Base-by-base conservation (phyloP, 495 filamentous ascomycete species). In the Podospora tetraspora region DNA sequence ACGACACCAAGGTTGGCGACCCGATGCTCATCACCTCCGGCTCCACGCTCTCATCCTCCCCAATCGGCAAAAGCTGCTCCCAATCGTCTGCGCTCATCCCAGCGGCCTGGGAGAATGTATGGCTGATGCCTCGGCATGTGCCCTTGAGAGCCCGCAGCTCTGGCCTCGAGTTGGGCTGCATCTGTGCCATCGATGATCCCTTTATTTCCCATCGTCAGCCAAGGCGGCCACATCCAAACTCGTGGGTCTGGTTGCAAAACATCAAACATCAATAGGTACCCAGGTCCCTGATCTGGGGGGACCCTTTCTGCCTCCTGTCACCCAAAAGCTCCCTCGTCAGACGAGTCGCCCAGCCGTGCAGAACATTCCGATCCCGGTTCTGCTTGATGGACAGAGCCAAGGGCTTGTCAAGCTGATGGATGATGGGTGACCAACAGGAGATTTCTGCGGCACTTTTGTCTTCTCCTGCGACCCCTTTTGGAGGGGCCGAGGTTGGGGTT, bases 401-500 rank as follows among this genome's bases (percentile, higher is more conserved):
- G 19, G 43, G 43, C 19, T 52, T 52, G 43, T 52, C 43, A 52
- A 52, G 9, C 19, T 52, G 43, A 52, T n/a, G 43, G 43, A n/a
- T n/a, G 43, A 52, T 52, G 43, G 37, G 6, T 52, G 43, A 8
- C 43, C 43, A 52, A 52, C 43, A 52, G 43, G 43, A 52, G 43
- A 52, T 8, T 59, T 43, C 62, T 64, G 34, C 62, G 62, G 52
- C 13, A 5, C 6, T 60, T 60, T 60, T 16, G 59, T 24, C 13
- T 27, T 24, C 12, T 25, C 27, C 59, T 60, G 23, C 22, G 22
- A 64, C 62, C 34, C 52, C 61, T 57, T 64, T 32, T 59, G 60
- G 61, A 43, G 63, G 61, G 37, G 29, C 25, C 43, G 34, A 24
- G 59, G 30, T 11, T 52, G 56, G 59, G 68, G 69, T 68, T 56